Conservation (phyloP, 805 yeast genomes). For the Nakazawaea anatomiae region DNA sequence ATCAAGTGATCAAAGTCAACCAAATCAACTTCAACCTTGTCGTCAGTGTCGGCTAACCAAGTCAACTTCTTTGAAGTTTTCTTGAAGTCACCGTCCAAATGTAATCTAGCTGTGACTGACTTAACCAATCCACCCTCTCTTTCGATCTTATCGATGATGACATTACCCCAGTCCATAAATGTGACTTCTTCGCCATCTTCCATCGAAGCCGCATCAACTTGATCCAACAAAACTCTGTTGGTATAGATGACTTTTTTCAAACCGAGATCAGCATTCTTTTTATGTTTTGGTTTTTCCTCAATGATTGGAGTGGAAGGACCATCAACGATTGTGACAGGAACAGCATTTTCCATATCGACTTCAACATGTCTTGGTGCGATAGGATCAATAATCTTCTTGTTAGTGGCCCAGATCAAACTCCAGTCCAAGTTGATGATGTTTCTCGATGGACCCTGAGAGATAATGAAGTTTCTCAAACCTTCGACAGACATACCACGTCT, state of each 20-base stretch:
- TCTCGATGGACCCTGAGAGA: conserved; percentile 96
- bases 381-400: conserved; percentile 96
- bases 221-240: conserved; percentile 69
- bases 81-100: conserved; percentile 94
- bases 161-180: conserved; percentile 99
- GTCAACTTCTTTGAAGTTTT: conserved; percentile 92
- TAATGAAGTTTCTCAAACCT: conserved; percentile 89
- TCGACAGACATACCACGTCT: conserved; percentile 99
- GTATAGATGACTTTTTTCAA: conserved; percentile 68
- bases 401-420: conserved; percentile 96
- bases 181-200: conserved; percentile 88
- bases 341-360: conserved; percentile 57
- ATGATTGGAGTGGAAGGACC: conserved; percentile 59
- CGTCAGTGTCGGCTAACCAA: conserved; percentile 84
- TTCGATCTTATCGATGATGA: conserved; percentile 64
- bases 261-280: conserved; percentile 91
- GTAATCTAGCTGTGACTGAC: conserved; percentile 68
- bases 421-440: conserved; percentile 96
- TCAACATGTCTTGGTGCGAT: conserved; percentile 95
- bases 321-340: conserved; percentile 57
- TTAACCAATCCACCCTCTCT: conserved; percentile 54
- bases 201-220: conserved; percentile 66
- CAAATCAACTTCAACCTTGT: conserved; percentile 66
- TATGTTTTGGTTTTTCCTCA: conserved; percentile 87
- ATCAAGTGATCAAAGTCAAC: conserved; percentile 93